Conservation (phyloP, 2,329 filamentous ascomycete species). For the Fusarium brevicatenulatum region DNA sequence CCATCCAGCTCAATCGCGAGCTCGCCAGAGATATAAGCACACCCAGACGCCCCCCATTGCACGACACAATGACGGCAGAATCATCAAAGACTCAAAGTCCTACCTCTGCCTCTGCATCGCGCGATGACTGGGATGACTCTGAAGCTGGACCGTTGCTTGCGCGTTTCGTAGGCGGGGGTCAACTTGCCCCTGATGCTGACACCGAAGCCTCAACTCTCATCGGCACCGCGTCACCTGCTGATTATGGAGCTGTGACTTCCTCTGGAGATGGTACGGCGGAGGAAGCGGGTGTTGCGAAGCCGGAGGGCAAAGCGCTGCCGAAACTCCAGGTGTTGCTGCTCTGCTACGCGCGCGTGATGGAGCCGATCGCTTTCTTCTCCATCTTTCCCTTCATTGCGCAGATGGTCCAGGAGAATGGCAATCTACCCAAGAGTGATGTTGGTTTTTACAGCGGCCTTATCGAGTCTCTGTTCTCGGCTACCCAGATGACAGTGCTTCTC, state of each 20-base stretch:
- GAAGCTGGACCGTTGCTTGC: constrained; percentile 39
- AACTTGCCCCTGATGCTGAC: constrained; percentile 31
- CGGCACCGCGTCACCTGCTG: constrained; percentile 29
- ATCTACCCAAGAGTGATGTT: constrained; percentile 70
- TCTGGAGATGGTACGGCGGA: constrained; percentile 6
- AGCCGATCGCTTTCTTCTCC: constrained; percentile 84
- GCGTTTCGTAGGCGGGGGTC: constrained; percentile 34
- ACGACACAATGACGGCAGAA: constrained; percentile 23
- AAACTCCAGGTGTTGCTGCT: constrained; percentile 74
- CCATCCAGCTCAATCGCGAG: neutral
- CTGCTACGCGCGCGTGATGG: constrained; percentile 77
- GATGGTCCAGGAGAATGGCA: constrained; percentile 76
- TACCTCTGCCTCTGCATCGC: neutral
- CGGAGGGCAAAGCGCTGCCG: constrained; percentile 45
- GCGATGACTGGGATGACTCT: constrained; percentile 14
- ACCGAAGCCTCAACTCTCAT: constrained; percentile 43
- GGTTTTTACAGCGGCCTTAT: constrained; percentile 85
- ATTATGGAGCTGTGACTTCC: constrained; percentile 7
- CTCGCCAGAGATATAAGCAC: neutral
- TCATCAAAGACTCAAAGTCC: constrained; percentile 11
- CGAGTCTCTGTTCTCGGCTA: constrained; percentile 76
- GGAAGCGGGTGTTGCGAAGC: neutral
- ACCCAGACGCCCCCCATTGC: neutral
- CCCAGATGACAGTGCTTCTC: constrained; percentile 82
- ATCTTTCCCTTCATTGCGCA: constrained; percentile 84